Conservation (phyloP, 2,329 filamentous ascomycete species). For the Hymenoscyphus infarciens region DNA sequence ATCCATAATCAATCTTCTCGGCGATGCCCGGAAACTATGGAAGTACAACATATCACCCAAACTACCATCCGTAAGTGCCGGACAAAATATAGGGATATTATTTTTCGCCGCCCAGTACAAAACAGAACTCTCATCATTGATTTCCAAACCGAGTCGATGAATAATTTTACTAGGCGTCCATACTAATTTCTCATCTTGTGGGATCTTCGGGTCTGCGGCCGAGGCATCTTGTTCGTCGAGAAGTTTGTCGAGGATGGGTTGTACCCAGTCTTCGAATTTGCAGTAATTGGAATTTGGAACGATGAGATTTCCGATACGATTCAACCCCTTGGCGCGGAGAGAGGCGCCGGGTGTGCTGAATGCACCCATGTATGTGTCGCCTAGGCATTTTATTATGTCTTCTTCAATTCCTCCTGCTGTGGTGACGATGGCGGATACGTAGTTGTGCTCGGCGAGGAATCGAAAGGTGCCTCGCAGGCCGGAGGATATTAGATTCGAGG, state of each 20-base stretch:
- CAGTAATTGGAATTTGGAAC: constrained; percentile 98
- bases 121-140: constrained; percentile 89
- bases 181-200: constrained; percentile 57
- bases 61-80: constrained; percentile 90
- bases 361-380: constrained; percentile 85
- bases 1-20: constrained; percentile 77
- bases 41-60: constrained; percentile 98
- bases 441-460: constrained; percentile 87
- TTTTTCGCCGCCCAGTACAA: constrained; percentile 95
- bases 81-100: constrained; percentile 94
- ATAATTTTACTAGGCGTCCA: constrained; percentile 97
- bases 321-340: constrained; percentile 81
- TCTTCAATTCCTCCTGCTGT: constrained; percentile 95
- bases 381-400: constrained; percentile 97
- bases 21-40: constrained; percentile 89
- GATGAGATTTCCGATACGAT: constrained; percentile 91
- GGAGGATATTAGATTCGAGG: constrained; percentile 95
- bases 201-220: constrained; percentile 42
- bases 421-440: constrained; percentile 90
- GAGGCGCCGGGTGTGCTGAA: constrained; percentile 75
- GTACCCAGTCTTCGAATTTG: constrained; percentile 94
- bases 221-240: constrained; percentile 86
- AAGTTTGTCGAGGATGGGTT: constrained; percentile 93
- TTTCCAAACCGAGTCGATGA: constrained; percentile 83
- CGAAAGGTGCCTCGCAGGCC: constrained; percentile 87